Evolutionary conservation across 805 yeast genomes (phyloP).

Genomic region (Aciculoconidium aculeatum): DNA sequence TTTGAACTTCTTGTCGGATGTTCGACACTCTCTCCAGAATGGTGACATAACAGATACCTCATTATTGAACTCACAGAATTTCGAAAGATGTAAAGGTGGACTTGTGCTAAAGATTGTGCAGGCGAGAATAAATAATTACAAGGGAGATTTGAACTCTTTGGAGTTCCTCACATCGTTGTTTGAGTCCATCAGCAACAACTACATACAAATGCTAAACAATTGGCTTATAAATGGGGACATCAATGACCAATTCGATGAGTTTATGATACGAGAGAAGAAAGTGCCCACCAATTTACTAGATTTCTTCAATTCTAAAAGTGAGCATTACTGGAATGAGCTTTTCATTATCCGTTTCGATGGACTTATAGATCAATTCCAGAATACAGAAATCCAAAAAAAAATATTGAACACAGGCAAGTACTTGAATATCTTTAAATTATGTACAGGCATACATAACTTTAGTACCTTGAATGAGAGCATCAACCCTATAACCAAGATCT

Average conservation of each 20-base stretch:
- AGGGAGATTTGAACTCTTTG: conserved; percentile 59
- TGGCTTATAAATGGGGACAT: conserved; percentile 78
- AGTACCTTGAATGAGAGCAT: conserved; percentile 21
- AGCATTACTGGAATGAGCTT: conserved; percentile 68
- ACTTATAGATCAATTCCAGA: conserved; percentile 57
- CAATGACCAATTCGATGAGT: conserved; percentile 78
- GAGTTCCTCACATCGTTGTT: conserved; percentile 50
- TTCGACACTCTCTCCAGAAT: conserved; percentile 35
- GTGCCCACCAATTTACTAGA: conserved; percentile 21
- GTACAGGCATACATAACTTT: conserved; percentile 44
- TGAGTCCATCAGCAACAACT: conserved; percentile 54
- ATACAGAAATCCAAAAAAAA: conserved; percentile 50
- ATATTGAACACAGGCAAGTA: conserved; percentile 81
- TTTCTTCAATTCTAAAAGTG: conserved; percentile 37
- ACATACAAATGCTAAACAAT: conserved; percentile 59
- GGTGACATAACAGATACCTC: conserved; percentile 45
- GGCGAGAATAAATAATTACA: conserved; percentile 45
- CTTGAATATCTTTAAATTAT: conserved; percentile 62
- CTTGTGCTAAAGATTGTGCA: conserved; percentile 59
- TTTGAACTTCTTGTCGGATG: conserved; percentile 27
- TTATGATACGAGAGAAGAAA: conserved; percentile 52
- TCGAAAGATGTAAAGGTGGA: conserved; percentile 72
- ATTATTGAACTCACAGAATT: conserved; percentile 46
- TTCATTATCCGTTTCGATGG: conserved; percentile 74
- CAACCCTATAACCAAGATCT: conserved; percentile 23